phyloP scores from a whole-genome alignment of 495 filamentous ascomycete species.

The Tuber microsphaerosporum region DNA sequence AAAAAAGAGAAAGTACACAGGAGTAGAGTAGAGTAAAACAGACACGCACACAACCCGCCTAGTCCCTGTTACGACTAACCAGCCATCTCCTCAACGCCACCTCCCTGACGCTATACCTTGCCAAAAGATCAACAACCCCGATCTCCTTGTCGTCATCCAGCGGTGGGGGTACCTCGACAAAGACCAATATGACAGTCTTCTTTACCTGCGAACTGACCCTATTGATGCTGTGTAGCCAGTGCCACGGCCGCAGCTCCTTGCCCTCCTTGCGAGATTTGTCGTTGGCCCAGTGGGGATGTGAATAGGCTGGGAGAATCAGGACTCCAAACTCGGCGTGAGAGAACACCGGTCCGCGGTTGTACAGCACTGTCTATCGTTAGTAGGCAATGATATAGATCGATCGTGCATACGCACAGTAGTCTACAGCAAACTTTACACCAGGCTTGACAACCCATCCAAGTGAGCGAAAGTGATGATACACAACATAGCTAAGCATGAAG shows the following conservation, averaged over 20 bases:
- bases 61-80: conserved; percentile 69
- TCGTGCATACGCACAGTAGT: conserved; percentile 52
- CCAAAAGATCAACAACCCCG: conserved; percentile 58
- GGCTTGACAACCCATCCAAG: conserved; percentile 92
- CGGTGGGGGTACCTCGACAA: conserved; percentile 84
- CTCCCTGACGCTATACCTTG: conserved; percentile 72
- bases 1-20: conserved; percentile 6
- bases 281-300: conserved; percentile 61
- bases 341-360: conserved; percentile 90
- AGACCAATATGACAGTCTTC: conserved; percentile 80
- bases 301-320: conserved; percentile 74
- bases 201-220: conserved; percentile 81
- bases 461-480: conserved; percentile 94
- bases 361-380: conserved; percentile 53
- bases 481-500: conserved; percentile 77
- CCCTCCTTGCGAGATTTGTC: conserved; percentile 45
- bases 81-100: conserved; percentile 74
- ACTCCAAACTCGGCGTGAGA: conserved; percentile 88
- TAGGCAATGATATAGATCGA: neutral
- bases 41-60: conserved; percentile 1
- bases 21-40: neutral
- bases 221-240: conserved; percentile 87
- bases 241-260: conserved; percentile 57
- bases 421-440: conserved; percentile 89
- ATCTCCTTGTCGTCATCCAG: conserved; percentile 45